Base-by-base conservation (phyloP, 75 land plant species). In the Selaginella tamariscina region DNA sequence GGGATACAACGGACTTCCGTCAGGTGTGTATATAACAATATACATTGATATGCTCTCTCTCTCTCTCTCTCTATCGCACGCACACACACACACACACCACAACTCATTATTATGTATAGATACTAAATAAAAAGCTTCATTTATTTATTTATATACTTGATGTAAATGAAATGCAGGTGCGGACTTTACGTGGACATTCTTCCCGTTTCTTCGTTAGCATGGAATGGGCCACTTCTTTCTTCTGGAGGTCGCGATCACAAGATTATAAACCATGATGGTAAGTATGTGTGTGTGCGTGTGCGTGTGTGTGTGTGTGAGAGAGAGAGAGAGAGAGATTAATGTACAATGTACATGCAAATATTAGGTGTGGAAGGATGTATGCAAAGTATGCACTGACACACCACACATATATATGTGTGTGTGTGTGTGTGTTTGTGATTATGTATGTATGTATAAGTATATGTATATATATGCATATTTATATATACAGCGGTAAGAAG, bases 231-330 rank as follows among this genome's bases (percentile, higher is more conserved):
- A 21, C 44, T 75, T 29, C 67, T 87, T 55, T 59, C 62, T 28
- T 84, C 87, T 29, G 90, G 85, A 56, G 68, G 90, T 68, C 70
- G 66, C 5, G 90, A 87, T 67, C 76, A 68, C 66, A 54, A 55
- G 32, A 82, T 87, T 33, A 80, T 87, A 21, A 87, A 84, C 56
- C 87, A 85, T 70, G 90, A 87, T 65, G 82, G 89, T 86, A 80
- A 30, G 22, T 9, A 5, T 39, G 8, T 26, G 49, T n/a, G 49
- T 39, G 5, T 39, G 49, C 15, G 5, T 39, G 11, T 15, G 49
- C 5, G 5, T 5, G 15, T 39, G 49, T 5, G 15, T 39, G 11
- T 5, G 15, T 39, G n/a, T n/a, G n/a, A n/a, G n/a, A n/a, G n/a
- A n/a, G n/a, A n/a, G n/a, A n/a, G n/a, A n/a, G n/a, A n/a, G n/a